These are phyloP conservation scores for Ceratocystis huliohia DNA, from an alignment of 2,329 filamentous ascomycete genomes.

Conservation along the genomic window DNA sequence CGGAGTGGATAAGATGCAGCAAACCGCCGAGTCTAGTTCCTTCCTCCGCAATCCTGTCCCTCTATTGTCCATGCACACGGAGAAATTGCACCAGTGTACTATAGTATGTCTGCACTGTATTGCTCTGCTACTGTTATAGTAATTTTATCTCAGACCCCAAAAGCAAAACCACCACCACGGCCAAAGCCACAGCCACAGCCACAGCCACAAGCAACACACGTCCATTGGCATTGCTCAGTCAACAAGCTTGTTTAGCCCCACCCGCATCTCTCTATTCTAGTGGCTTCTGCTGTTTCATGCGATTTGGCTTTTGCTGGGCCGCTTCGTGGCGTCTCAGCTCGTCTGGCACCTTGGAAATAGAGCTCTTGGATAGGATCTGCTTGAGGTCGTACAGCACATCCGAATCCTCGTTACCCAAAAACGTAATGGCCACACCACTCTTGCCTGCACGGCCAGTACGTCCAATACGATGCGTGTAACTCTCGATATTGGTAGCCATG, in stretches of 20 bases:
- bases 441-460: constrained; percentile 96
- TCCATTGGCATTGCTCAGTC: background rate
- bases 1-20: background rate
- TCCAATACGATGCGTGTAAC: constrained; percentile 92
- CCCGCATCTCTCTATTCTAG: constrained; percentile 4
- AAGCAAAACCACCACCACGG: background rate
- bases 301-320: constrained; percentile 65
- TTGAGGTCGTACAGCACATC: constrained; percentile 90
- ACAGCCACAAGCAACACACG: background rate
- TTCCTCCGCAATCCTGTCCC: background rate
- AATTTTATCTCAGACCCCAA: background rate
- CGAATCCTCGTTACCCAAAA: constrained; percentile 77
- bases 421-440: constrained; percentile 90
- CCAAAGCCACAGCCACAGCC: background rate
- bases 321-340: constrained; percentile 81
- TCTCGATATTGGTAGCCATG: constrained; percentile 87
- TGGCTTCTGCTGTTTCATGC: constrained; percentile 25
- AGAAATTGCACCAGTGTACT: background rate
- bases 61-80: background rate
- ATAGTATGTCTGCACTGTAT: background rate
- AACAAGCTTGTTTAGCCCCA: background rate
- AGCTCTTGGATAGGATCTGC: constrained; percentile 87
- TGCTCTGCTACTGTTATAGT: background rate
- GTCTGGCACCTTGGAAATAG: constrained; percentile 78
- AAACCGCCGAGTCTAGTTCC: background rate